These are phyloP conservation scores for Terana coerulea DNA, from an alignment of 768 basidiomycete species.

Conservation along the genomic window DNA sequence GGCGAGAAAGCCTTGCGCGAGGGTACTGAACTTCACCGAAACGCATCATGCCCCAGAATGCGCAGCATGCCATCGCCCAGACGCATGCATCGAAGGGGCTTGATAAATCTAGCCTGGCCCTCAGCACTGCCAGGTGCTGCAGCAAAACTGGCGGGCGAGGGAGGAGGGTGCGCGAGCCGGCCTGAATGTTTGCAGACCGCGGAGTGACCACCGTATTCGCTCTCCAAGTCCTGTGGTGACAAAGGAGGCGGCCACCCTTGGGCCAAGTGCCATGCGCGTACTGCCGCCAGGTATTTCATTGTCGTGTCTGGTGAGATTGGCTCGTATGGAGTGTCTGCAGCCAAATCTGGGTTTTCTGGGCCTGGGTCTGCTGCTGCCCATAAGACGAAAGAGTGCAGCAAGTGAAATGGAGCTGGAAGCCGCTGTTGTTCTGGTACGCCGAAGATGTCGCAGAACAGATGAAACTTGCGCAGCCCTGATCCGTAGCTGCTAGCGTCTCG, in stretches of 20 bases:
- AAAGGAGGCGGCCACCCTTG: slow-evolving; percentile 37
- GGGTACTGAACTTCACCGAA: slow-evolving; percentile 34
- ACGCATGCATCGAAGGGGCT: slow-evolving; percentile 37
- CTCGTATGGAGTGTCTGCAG: slow-evolving; percentile 28
- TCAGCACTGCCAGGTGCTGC: slow-evolving; percentile 10
- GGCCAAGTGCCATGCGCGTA: slow-evolving; percentile 36
- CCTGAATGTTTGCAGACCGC: slow-evolving; percentile 28
- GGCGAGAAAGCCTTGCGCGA: slow-evolving; percentile 20
- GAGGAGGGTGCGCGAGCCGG: no score
- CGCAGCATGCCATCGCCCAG: slow-evolving; percentile 33
- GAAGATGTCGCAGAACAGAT: slow-evolving; percentile 30
- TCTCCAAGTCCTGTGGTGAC: slow-evolving; percentile 10
- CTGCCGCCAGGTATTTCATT: slow-evolving; percentile 32
- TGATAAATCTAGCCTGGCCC: slow-evolving; percentile 16
- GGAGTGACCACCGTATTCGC: slow-evolving; percentile 27
- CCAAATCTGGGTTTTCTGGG: no score
- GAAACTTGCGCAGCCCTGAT: slow-evolving; percentile 27
- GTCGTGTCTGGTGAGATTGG: slow-evolving; percentile 24
- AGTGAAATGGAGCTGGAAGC: slow-evolving; percentile 24
- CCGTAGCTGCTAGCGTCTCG: slow-evolving; percentile 17
- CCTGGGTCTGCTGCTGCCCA: slow-evolving; percentile 36
- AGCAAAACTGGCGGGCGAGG: neutral
- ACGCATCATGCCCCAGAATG: slow-evolving; percentile 38
- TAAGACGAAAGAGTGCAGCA: slow-evolving; percentile 33
- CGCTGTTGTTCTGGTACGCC: slow-evolving; percentile 24